Evolutionary conservation across 2,329 filamentous ascomycete species (phyloP), one percentile per base, ranked within the genome.

Genomic region (Penicillium capsulatum): DNA sequence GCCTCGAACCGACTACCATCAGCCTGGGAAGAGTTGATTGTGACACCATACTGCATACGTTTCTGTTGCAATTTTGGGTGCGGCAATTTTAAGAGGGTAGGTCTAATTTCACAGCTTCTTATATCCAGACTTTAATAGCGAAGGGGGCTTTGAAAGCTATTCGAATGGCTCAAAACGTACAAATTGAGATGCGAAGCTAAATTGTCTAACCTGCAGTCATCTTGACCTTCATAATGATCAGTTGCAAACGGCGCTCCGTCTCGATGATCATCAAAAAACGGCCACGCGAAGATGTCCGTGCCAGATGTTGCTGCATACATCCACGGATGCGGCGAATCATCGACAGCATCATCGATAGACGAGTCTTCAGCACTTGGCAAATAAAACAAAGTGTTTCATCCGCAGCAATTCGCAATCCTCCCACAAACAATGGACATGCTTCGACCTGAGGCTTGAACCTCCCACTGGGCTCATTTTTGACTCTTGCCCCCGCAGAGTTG

Each of bases 201-300:
- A n/a, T n/a, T n/a, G n/a, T n/a, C 40, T 35, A 43, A 5, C 48
- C 44, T 13, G 41, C 34, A 11, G 55, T 37, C 42, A 52, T 47
- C 37, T 57, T 59, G 31, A 60, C 47, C 36, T 51, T 59, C 48
- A 57, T 55, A 44, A 63, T 56, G 11, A 60, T 44, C 26, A 56
- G 26, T 36, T 57, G 57, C 36, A 64, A 32, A 28, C 57, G 45
- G 27, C 50, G 46, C 42, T 63, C 58, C 5, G 55, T 63, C 34
- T 61, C 60, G 42, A 53, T 54, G 15, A 61, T 59, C 58, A 64
- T 59, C 3, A 52, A 36, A 26, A 59, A 22, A 17, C 51, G 48
- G 7, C 58, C 59, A 2, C 41, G 37, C 3, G 56, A 51, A 3
- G 50, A 44, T 1, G 51, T 48, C 2, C 40, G 37, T 2, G 47